These are phyloP conservation scores for Santalum album DNA, from an alignment of 164 flowering plant genomes.

Conservation along the genomic window DNA sequence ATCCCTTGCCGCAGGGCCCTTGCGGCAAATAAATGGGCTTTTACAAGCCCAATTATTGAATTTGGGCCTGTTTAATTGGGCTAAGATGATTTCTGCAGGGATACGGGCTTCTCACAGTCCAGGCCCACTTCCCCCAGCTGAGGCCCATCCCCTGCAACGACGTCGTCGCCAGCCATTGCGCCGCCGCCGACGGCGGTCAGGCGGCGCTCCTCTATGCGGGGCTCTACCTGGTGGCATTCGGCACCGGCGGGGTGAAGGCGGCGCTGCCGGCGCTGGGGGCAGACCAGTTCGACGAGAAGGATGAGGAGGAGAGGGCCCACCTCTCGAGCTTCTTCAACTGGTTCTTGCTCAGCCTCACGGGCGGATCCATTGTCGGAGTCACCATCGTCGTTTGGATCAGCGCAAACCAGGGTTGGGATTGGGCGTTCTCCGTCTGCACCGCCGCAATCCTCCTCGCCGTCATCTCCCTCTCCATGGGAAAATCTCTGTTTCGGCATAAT, in stretches of 20 bases:
- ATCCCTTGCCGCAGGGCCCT: no score
- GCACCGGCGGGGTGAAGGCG: constrained; percentile 56
- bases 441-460: constrained; percentile 29
- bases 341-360: constrained; percentile 47
- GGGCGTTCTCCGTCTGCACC: constrained; percentile 46
- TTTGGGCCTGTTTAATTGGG: no score
- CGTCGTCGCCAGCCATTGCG: constrained; percentile 23
- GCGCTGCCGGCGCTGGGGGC: constrained; percentile 68
- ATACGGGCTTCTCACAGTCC: constrained; percentile 38
- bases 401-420: constrained; percentile 58
- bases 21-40: no score
- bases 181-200: constrained; percentile 32
- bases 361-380: constrained; percentile 52
- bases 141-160: constrained; percentile 50
- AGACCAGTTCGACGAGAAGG: constrained; percentile 57
- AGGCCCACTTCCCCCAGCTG: constrained; percentile 47
- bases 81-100: constrained; percentile 43
- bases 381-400: constrained; percentile 61
- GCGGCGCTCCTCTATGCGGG: constrained; percentile 34
- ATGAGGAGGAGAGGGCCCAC: constrained; percentile 37
- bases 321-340: constrained; percentile 71
- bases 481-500: constrained; percentile 34
- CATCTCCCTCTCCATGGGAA: constrained; percentile 46
- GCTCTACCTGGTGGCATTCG: constrained; percentile 53
- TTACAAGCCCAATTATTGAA: no score